phyloP scores from a whole-genome alignment of 345 rosid species.

The Sisymbrium altissimum region DNA sequence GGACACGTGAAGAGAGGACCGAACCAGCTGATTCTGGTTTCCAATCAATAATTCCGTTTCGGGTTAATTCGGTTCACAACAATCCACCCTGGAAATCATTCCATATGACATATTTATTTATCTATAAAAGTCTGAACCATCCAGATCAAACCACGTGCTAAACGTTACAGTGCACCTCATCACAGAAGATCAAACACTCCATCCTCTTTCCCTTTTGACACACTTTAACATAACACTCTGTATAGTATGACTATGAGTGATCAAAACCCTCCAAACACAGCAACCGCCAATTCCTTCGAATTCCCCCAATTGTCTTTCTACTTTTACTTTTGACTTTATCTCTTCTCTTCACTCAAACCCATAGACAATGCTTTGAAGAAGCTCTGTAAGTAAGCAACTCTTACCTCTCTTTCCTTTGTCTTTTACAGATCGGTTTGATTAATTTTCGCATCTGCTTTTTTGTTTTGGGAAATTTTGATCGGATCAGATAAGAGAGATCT shows the following conservation, averaged over 20 bases:
- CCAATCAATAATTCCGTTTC: not conserved
- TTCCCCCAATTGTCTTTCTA: slow-evolving; percentile 10
- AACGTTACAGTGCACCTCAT: not conserved
- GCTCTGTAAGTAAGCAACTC: slow-evolving; percentile 7
- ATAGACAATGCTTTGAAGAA: slow-evolving; percentile 17
- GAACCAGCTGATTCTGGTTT: not conserved
- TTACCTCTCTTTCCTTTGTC: not conserved
- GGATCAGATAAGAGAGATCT: slow-evolving; percentile 27
- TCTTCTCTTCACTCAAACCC: not conserved
- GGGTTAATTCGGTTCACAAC: slow-evolving; percentile 12
- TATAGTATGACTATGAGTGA: not conserved
- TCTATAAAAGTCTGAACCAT: not conserved
- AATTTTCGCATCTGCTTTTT: no score
- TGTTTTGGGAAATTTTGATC: not conserved
- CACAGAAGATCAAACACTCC: not conserved
- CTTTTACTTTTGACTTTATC: not conserved
- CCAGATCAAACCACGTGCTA: slow-evolving; percentile 20
- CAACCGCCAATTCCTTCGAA: slow-evolving; percentile 28
- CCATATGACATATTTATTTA: not conserved
- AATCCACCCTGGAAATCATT: not conserved
- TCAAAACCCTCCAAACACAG: slow-evolving; percentile 27
- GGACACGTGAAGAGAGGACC: not conserved
- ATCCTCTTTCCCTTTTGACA: slow-evolving; percentile 18
- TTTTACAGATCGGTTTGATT: slow-evolving; percentile 24
- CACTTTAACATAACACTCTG: slow-evolving; percentile 28